These are phyloP conservation scores for Terfezia claveryi DNA, from an alignment of 495 filamentous ascomycete species.

Conservation along the genomic window DNA sequence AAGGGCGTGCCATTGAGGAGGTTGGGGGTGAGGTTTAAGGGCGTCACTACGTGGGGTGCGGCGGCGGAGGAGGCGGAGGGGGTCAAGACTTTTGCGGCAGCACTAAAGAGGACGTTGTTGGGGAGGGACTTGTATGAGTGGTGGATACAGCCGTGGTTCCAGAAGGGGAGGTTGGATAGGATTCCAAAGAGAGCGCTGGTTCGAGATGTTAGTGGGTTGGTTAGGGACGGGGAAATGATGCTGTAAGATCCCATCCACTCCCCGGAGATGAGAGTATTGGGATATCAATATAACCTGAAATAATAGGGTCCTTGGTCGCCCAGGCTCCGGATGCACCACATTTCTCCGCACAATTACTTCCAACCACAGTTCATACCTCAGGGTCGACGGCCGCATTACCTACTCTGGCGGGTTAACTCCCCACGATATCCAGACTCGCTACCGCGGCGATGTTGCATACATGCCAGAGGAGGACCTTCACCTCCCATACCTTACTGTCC, in stretches of 20 bases:
- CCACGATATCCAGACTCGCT: background rate
- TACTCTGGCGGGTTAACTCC: background rate
- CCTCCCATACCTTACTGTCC: constrained; percentile 55
- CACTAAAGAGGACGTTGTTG: background rate
- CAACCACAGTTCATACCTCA: constrained; percentile 39
- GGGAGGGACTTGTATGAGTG: background rate
- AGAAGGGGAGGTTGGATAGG: constrained; percentile 27
- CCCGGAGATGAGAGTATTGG: too few species aligned
- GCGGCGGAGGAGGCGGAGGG: background rate
- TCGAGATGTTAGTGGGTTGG: constrained; percentile 55
- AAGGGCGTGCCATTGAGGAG: background rate
- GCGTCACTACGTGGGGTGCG: background rate
- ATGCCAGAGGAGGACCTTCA: constrained; percentile 62
- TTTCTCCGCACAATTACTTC: constrained; percentile 63
- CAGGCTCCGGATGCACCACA: constrained; percentile 60
- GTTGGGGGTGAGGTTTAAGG: background rate
- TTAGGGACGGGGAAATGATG: constrained; percentile 42
- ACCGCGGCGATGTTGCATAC: constrained; percentile 57
- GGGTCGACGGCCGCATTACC: constrained; percentile 44
- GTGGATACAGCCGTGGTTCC: constrained; percentile 18
- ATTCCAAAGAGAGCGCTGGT: constrained; percentile 38
- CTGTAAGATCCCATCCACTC: constrained; percentile 1
- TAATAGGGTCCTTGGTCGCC: constrained; percentile 58
- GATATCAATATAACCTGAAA: too few species aligned
- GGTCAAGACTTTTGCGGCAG: background rate